Conservation (phyloP, 2,329 filamentous ascomycete genomes). For the Aureobasidium sp. region DNA sequence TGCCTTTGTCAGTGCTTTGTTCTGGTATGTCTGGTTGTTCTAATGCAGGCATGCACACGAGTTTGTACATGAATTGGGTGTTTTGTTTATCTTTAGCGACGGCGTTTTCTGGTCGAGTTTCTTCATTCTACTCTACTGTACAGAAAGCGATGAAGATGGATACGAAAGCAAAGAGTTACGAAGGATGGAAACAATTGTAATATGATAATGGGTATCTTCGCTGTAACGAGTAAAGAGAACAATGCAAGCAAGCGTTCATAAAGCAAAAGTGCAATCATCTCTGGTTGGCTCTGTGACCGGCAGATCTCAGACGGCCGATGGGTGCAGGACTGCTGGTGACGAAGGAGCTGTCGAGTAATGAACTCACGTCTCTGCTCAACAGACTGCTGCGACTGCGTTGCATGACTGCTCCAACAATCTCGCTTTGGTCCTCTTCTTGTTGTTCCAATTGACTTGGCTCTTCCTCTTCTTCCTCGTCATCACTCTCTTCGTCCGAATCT, state of each 20-base stretch:
- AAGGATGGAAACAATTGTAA: not conserved
- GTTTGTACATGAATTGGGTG: not conserved
- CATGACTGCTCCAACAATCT: not conserved
- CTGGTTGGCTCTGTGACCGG: slow-evolving; percentile 1
- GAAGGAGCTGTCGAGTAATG: slow-evolving; percentile 28
- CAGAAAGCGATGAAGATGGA: not conserved
- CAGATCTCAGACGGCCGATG: slow-evolving; percentile 13
- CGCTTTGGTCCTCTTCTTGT: not conserved
- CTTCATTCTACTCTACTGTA: not conserved
- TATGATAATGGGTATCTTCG: slow-evolving; percentile 7
- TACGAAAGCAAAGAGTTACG: not conserved
- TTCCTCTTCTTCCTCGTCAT: slow-evolving; percentile 12
- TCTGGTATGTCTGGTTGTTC: slow-evolving; percentile 85
- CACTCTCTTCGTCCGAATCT: slow-evolving; percentile 22
- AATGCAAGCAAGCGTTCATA: not conserved
- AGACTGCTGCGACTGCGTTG: slow-evolving; percentile 19
- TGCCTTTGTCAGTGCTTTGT: slow-evolving; percentile 68
- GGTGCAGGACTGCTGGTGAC: slow-evolving; percentile 27
- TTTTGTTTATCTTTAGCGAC: not conserved
- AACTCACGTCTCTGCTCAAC: slow-evolving; percentile 26
- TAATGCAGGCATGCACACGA: not conserved
- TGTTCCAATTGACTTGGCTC: slow-evolving; percentile 19
- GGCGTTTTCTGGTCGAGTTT: not conserved
- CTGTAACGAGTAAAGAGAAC: not conserved
- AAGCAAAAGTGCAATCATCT: not conserved